phyloP scores from a whole-genome alignment of 176 grass and related monocot genomes.

The Rhipidocladum racemiflorum region DNA sequence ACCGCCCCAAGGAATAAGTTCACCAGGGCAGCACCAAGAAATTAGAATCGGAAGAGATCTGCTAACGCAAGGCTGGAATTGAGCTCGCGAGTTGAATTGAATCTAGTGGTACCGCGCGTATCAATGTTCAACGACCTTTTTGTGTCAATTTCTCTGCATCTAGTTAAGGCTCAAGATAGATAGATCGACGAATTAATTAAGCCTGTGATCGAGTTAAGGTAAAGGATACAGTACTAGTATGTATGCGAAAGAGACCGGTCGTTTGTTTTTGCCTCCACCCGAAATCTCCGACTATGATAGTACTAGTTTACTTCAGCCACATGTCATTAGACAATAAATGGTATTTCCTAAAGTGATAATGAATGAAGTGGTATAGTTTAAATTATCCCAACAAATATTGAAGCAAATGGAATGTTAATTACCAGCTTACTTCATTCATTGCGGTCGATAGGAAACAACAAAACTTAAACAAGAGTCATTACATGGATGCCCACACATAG shows the following conservation, averaged over 20 bases:
- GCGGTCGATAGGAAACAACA: not conserved
- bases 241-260: not conserved
- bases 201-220: not conserved
- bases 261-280: not conserved
- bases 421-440: not conserved
- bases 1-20: not conserved
- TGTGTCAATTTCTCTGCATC: too few relatives aligned
- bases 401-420: too few relatives aligned
- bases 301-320: too few relatives aligned
- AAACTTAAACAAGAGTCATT: not conserved
- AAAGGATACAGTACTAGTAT: not conserved
- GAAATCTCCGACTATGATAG: too few relatives aligned
- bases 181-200: not conserved
- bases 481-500: not conserved
- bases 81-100: not conserved
- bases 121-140: too few relatives aligned
- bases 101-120: too few relatives aligned
- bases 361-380: too few relatives aligned
- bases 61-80: not conserved
- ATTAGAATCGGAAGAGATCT: too few relatives aligned
- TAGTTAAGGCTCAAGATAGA: not conserved
- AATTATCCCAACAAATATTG: too few relatives aligned
- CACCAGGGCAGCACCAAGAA: too few relatives aligned
- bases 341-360: too few relatives aligned
- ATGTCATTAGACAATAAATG: too few relatives aligned